Percentiles rank a stretch among this genome's conserved stretches.
These are phyloP conservation scores for Dendrothele bispora DNA, from an alignment of 768 basidiomycete genomes.

Conservation along the genomic window DNA sequence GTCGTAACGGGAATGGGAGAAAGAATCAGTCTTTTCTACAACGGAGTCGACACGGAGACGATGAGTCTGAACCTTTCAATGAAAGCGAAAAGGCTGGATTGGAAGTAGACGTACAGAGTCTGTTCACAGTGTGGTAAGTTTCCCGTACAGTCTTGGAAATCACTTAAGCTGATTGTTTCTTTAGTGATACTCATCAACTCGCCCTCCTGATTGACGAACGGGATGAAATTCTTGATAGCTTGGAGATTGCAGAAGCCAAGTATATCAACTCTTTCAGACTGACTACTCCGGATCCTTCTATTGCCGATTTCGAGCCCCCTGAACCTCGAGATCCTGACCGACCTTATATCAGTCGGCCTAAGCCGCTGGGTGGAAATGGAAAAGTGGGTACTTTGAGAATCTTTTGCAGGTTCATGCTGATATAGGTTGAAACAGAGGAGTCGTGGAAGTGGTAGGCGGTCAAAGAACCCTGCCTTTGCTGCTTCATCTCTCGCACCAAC, in stretches of 20 bases:
- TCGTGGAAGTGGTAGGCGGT: slow-evolving; percentile 47
- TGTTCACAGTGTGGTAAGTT: slow-evolving; percentile 72
- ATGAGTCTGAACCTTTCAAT: slow-evolving; percentile 31
- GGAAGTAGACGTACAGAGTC: slow-evolving; percentile 67
- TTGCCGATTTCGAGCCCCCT: slow-evolving; percentile 55
- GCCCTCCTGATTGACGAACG: slow-evolving; percentile 71
- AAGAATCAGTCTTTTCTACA: slow-evolving; percentile 22
- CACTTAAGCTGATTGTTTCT: neutral
- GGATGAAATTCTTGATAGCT: slow-evolving; percentile 73
- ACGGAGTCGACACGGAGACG: slow-evolving; percentile 24
- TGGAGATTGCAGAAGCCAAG: slow-evolving; percentile 77
- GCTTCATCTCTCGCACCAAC: slow-evolving; percentile 72
- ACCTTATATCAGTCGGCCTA: slow-evolving; percentile 69
- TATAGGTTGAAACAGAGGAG: slow-evolving; percentile 23
- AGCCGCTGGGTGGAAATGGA: slow-evolving; percentile 44
- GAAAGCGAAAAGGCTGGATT: slow-evolving; percentile 40
- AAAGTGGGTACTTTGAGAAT: slow-evolving; percentile 21
- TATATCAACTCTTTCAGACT: slow-evolving; percentile 77
- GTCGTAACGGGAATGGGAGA: slow-evolving; percentile 25
- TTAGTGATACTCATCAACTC: slow-evolving; percentile 69
- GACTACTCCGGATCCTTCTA: slow-evolving; percentile 72
- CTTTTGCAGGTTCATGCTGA: neutral
- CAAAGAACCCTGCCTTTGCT: slow-evolving; percentile 62
- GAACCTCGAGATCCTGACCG: slow-evolving; percentile 41
- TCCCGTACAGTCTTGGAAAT: neutral